Conservation (phyloP, 768 basidiomycete genomes). For the Tephrocybe sp. region DNA sequence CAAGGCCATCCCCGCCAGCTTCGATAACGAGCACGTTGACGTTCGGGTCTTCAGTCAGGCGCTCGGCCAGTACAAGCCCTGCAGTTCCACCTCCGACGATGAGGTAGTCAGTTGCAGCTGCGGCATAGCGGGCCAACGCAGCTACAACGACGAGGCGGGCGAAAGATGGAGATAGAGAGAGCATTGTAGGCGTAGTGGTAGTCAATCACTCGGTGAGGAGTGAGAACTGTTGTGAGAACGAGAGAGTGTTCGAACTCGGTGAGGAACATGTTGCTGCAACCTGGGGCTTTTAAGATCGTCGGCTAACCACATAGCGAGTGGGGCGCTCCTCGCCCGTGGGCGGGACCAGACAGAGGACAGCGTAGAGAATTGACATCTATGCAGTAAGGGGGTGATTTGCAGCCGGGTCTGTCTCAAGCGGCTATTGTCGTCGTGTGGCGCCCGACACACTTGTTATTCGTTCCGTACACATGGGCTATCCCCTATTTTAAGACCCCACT, state of each 20-base stretch:
- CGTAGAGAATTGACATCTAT: not conserved
- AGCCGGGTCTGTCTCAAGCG: not conserved
- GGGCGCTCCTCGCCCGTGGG: not conserved
- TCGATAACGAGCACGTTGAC: not conserved
- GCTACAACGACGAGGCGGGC: not conserved
- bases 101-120: not conserved
- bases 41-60: not conserved
- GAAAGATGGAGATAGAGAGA: not conserved
- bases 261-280: not conserved
- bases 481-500: no score
- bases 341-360: not conserved
- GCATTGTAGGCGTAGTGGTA: slow-evolving; percentile 1
- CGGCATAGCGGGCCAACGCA: not conserved
- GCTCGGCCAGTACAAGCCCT: not conserved
- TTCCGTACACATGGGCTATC: no score
- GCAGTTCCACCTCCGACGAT: not conserved
- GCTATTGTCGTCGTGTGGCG: not conserved
- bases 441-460: not conserved
- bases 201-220: slow-evolving; percentile 1
- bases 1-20: not conserved
- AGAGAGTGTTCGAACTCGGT: not conserved
- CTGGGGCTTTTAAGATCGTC: not conserved
- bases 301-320: not conserved
- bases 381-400: not conserved
- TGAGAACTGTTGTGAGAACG: slow-evolving; percentile 1